Base-by-base conservation (phyloP, 2,329 filamentous ascomycete genomes). In the Trichoderma sp. region DNA sequence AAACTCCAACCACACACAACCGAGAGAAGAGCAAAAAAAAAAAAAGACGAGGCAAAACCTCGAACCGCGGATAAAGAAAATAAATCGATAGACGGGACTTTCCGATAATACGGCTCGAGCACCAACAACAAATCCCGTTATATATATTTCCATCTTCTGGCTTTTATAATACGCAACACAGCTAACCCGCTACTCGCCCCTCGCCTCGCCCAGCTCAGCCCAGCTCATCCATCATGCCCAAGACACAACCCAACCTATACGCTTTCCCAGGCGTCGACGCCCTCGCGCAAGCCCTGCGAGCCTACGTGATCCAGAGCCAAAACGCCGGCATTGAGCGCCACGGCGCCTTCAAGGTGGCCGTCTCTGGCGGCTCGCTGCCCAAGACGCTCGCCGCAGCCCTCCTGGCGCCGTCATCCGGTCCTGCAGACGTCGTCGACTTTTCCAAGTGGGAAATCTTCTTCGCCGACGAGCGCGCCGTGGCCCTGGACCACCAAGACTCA, bases 401-500 rank as follows among this genome's bases (percentile, higher is more conserved):
- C 13, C 88, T 98, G 30, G 77, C 87, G 74, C 82, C 76, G 73
- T 81, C 81, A 34, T 77, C 80, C 26, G 83, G 81, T 11, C 77
- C 81, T 52, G 78, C 90, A 68, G 92, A 94, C 77, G 85, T 83
- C 4, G 81, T 94, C 73, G 85, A 91, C 75, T 97, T 96, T 81
- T 84, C 86, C 78, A 93, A 92, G 80, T 99, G 96, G 96, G 92
- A 98, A 77, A 93, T 99, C 77, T 99, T 98, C 86, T 98, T 97
- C 81, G 95, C 95, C 77, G 96, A 99, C 79, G 96, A 99, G 85
- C 92, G 96, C 77, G 93, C 93, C 74, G 96, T 98, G 65, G 92
- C 96, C 26, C 90, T 97, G 74, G 90, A 96, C 80, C 91, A 98
- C 82, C 86, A 89, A 73, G 95, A 99, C 83, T 97, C 94, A 83